phyloP scores from a whole-genome alignment of 768 basidiomycete genomes.

The Steccherinum ochraceum region DNA sequence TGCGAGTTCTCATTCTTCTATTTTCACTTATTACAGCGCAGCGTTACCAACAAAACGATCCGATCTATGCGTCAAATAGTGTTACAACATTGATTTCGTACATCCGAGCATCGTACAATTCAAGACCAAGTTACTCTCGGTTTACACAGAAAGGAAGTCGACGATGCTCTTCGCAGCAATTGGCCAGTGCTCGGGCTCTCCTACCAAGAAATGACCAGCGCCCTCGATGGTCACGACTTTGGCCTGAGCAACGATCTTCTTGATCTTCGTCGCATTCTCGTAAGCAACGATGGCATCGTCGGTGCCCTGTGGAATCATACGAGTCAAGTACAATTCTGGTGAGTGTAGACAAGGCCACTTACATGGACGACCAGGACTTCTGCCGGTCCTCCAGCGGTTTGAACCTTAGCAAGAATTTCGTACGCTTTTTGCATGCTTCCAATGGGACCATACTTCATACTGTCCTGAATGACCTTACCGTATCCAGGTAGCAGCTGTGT shows the following conservation, averaged over 20 bases:
- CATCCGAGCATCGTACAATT: too few relatives aligned
- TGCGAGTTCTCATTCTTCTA: too few relatives aligned
- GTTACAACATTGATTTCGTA: too few relatives aligned
- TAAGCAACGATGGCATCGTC: slow-evolving; percentile 49
- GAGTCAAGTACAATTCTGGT: too few relatives aligned
- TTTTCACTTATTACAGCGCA: too few relatives aligned
- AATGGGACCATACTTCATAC: neutral
- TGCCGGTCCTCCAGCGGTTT: neutral
- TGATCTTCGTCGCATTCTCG: slow-evolving; percentile 44
- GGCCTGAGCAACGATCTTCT: slow-evolving; percentile 38
- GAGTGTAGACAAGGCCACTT: too few relatives aligned
- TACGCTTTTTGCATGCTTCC: neutral
- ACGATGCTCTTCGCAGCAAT: slow-evolving; percentile 11
- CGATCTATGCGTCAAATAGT: too few relatives aligned
- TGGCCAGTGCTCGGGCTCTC: slow-evolving; percentile 15
- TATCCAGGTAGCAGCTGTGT: neutral
- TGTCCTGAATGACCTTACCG: neutral
- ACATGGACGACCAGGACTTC: neutral
- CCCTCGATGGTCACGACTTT: slow-evolving; percentile 42
- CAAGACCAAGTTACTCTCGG: too few relatives aligned
- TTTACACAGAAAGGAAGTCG: slow-evolving; percentile 7
- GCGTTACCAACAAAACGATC: too few relatives aligned
- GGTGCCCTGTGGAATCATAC: slow-evolving; percentile 55
- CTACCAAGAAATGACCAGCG: slow-evolving; percentile 41
- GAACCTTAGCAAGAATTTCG: neutral